Base-by-base conservation (phyloP, 768 basidiomycete genomes). In the Pleurotus salmoneostramineus region DNA sequence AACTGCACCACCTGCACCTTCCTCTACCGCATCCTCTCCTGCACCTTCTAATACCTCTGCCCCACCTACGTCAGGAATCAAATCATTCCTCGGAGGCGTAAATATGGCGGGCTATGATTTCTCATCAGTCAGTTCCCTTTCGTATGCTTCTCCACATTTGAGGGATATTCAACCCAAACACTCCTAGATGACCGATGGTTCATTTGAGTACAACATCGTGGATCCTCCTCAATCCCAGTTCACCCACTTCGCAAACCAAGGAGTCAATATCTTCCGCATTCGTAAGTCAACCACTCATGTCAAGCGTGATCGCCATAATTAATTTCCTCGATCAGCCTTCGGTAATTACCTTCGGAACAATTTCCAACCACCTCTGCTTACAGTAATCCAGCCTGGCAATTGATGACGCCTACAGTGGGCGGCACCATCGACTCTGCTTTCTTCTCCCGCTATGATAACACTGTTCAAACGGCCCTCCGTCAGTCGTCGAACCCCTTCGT, bases 21-120 rank as follows among this genome's bases (percentile, higher is more conserved):
- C 71, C 33, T 57, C 65, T 6, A 58, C 67, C 6, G 32, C 64
- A 14, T 51, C 66, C 21, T 55, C 67, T 31, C 56, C 62, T 15
- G 54, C 57, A 17, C 49, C 66, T 14, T 60, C 61, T 7, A 67
- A 65, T 17, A 54, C 60, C 35, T 45, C 56, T 46, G 54, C 61
- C 11, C 50, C 54, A 42, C 34, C 48, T 15, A 54, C 59, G 8
- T 58, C 60, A 15, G 62, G 62, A 33, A 59, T 59, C 21, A 63
- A 75, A 3, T 71, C 74, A 2, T 76, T 74, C 61, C 62, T 79
- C 8, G 77, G 77, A 5, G 79, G 79, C 60, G 79, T 81, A 4
- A 81, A 81, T 64, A 77, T 75, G 37, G 77, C 78, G 50, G 77
- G 79, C 7, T 79, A 73, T 59, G 78, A 79, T 62, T 79, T 80